These are phyloP conservation scores for Pseudoneurospora amorphoporcata DNA, from an alignment of 495 filamentous ascomycete species.

Conservation along the genomic window DNA sequence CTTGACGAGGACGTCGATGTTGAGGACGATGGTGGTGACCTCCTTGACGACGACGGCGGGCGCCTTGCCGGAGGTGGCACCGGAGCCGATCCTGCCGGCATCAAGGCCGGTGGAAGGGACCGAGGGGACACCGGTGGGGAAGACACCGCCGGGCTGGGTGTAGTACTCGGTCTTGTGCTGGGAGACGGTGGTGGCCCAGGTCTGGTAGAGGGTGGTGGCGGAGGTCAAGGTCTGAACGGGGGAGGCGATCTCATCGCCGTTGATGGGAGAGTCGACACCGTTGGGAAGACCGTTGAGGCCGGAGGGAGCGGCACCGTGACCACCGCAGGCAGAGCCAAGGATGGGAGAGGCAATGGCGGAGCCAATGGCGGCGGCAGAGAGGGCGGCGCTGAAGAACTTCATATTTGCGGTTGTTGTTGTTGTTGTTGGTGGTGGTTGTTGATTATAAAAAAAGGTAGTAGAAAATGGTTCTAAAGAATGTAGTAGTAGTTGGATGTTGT, in stretches of 20 bases:
- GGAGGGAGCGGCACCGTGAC: not conserved
- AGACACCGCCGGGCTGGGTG: not conserved
- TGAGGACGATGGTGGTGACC: not conserved
- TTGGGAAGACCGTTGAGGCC: not conserved
- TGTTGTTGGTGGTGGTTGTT: not conserved
- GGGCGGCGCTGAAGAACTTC: constrained; percentile 7
- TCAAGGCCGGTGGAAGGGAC: not conserved
- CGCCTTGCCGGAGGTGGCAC: not conserved
- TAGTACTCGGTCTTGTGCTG: not conserved
- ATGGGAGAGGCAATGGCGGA: constrained; percentile 2
- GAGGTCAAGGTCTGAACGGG: not conserved
- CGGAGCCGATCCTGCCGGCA: not conserved
- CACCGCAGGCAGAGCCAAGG: not conserved
- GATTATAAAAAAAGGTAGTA: not conserved
- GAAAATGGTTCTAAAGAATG: not conserved
- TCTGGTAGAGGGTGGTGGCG: not conserved
- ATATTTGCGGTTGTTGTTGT: not conserved
- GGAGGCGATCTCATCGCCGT: not conserved
- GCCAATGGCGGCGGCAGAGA: constrained; percentile 1
- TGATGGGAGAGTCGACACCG: not conserved
- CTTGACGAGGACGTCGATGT: constrained; percentile 2
- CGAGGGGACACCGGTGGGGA: not conserved
- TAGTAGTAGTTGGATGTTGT: not conserved
- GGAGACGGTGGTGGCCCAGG: not conserved
- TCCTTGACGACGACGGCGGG: not conserved